Conservation (phyloP, 768 basidiomycete species). For the Pleurotus eryngii region DNA sequence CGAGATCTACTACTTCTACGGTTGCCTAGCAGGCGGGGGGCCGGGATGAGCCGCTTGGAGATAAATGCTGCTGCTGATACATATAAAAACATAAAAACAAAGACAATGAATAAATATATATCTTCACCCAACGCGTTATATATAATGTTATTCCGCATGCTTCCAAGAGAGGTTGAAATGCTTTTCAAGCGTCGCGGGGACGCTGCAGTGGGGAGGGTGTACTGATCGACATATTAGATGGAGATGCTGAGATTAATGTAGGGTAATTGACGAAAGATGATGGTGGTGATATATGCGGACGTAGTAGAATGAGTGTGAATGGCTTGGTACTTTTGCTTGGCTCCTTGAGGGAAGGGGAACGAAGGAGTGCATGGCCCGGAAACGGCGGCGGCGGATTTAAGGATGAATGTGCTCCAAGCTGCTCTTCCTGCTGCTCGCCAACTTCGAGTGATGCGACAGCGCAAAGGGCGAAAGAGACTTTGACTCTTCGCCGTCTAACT, state of each 20-base stretch:
- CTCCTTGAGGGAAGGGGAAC: background rate
- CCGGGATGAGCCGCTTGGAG: too few relatives aligned
- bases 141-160: background rate
- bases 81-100: too few relatives aligned
- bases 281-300: background rate
- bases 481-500: conserved; percentile 68
- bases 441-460: conserved; percentile 38
- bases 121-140: background rate
- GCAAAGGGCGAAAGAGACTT: conserved; percentile 50
- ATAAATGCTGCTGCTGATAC: too few relatives aligned
- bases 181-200: background rate
- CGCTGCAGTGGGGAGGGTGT: background rate
- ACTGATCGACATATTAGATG: background rate
- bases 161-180: background rate
- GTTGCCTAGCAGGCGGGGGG: too few relatives aligned
- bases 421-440: conserved; percentile 34
- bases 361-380: background rate
- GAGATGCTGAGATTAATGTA: background rate
- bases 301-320: too few relatives aligned
- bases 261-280: background rate
- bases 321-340: too few relatives aligned
- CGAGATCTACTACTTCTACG: too few relatives aligned
- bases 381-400: conserved; percentile 6
- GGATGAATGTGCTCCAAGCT: conserved; percentile 32
- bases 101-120: background rate